Conservation (phyloP, 345 rosid genomes). For the Carallia pectinifolia region DNA sequence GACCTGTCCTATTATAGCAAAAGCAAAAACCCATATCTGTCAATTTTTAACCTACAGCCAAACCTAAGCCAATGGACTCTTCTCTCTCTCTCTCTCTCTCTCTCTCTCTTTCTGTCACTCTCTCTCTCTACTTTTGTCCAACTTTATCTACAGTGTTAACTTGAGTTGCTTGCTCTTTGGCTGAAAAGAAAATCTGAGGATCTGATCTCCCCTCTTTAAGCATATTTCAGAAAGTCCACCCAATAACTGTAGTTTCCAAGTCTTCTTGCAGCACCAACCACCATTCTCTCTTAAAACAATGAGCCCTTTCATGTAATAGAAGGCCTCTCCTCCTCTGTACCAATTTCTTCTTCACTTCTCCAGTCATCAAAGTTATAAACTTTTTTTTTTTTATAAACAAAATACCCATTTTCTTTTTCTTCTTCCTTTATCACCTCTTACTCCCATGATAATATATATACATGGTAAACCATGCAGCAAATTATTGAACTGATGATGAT, state of each 20-base stretch:
- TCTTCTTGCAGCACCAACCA: neutral
- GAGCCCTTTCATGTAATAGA: too few species aligned
- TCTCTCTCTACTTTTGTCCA: constrained; percentile 2
- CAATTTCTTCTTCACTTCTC: too few species aligned
- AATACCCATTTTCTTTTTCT: too few species aligned
- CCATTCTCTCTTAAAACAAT: too few species aligned
- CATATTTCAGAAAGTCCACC: constrained; percentile 18
- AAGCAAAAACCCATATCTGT: neutral
- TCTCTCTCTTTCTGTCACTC: neutral
- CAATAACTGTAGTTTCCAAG: constrained; percentile 14
- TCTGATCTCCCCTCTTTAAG: constrained; percentile 38
- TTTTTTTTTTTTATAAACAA: too few species aligned
- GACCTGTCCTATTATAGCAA: constrained; percentile 38
- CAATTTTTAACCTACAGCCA: too few species aligned
- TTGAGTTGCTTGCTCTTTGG: constrained; percentile 47
- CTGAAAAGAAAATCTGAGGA: constrained; percentile 40
- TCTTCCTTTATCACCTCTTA: neutral
- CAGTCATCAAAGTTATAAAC: too few species aligned
- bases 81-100: neutral
- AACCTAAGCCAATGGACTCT: too few species aligned
- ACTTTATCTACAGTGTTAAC: constrained; percentile 46
- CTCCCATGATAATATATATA: neutral
- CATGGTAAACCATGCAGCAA: constrained; percentile 14
- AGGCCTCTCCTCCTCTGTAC: too few species aligned
- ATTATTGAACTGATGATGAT: neutral